These are phyloP conservation scores for Cryptosporidium ubiquitum DNA, from an alignment of 169 alveolate genomes.

Conservation along the genomic window DNA sequence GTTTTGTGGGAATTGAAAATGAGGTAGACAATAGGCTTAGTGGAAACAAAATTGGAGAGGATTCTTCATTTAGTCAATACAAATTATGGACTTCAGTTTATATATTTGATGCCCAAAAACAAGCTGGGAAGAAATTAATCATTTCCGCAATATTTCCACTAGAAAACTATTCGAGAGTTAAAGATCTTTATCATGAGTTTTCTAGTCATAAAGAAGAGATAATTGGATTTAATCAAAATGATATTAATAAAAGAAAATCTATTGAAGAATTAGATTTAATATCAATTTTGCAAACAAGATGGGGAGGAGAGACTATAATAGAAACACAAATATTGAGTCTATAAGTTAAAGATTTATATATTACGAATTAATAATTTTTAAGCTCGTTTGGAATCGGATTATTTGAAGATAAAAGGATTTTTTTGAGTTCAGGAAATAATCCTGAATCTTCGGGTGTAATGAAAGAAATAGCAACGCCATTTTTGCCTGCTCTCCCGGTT, in stretches of 20 bases:
- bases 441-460: slow-evolving; percentile 91
- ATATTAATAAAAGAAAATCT: not conserved
- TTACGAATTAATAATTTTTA: not conserved
- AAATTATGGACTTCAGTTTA: slow-evolving; percentile 27
- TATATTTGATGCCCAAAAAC: slow-evolving; percentile 40
- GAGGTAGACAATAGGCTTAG: slow-evolving; percentile 2
- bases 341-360: not conserved
- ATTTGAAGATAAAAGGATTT: slow-evolving; percentile 88
- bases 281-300: slow-evolving; percentile 50
- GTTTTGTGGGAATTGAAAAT: not conserved
- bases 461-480: slow-evolving; percentile 96
- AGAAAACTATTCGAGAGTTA: not conserved
- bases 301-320: slow-evolving; percentile 34
- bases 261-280: slow-evolving; percentile 44
- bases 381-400: slow-evolving; percentile 92
- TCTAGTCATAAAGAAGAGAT: not conserved
- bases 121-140: slow-evolving; percentile 7
- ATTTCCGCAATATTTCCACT: slow-evolving; percentile 22
- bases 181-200: not conserved
- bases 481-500: slow-evolving; percentile 98
- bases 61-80: not conserved
- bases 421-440: slow-evolving; percentile 91
- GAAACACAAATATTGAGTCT: not conserved
- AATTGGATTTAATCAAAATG: not conserved
- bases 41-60: not conserved